Base-by-base conservation (phyloP, 371 early-diverging fungal species). In the Saksenaea vasiformis region DNA sequence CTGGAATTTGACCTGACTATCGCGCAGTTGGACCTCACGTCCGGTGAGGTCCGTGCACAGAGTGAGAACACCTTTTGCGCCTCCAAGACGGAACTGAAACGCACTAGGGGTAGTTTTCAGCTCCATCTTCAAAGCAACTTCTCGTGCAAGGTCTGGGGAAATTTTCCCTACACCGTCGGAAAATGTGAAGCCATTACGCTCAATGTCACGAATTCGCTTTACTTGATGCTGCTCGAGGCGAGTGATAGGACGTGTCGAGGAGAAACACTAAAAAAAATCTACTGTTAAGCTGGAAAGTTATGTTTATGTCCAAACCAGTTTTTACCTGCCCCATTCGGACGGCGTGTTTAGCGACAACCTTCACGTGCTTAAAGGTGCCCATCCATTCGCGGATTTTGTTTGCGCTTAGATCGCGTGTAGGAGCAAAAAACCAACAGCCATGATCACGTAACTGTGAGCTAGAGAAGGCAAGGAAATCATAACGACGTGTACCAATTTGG, bases 141-240 rank as follows among this genome's bases (percentile, higher is more conserved):
- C 70, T 41, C 73, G 60, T 0, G 91, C 91, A 15, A 90, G 60
- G 2, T 28, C 67, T 8, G 62, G 63, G 0, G 90, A 84, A 8
- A 95, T 87, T 24, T 71, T 76, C 7, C 96, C 96, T n/a, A 91
- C 87, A 11, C 97, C 97, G 68, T 96, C 97, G 5, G 92, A 87
- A 66, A 94, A 95, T 1, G 65, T 74, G 64, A 78, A 90, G 0
- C 79, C 78, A 57, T 87, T 80, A 5, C 70, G 66, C 41, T 74
- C 72, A 35, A 92, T 76, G 58, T 93, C 93, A 0, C 67, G 58
- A 36, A 91, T 87, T 17, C 66, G 58, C 22, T 69, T 61, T 2
- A 88, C 72, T 5, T 89, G 71, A 0, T 75, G 31, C 0, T 47
- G 34, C 0, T 71, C 36, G 5, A 86, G 60, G 4, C 68, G 73